Conservation (phyloP, 495 filamentous ascomycete species). For the Cudoniella acicularis region DNA sequence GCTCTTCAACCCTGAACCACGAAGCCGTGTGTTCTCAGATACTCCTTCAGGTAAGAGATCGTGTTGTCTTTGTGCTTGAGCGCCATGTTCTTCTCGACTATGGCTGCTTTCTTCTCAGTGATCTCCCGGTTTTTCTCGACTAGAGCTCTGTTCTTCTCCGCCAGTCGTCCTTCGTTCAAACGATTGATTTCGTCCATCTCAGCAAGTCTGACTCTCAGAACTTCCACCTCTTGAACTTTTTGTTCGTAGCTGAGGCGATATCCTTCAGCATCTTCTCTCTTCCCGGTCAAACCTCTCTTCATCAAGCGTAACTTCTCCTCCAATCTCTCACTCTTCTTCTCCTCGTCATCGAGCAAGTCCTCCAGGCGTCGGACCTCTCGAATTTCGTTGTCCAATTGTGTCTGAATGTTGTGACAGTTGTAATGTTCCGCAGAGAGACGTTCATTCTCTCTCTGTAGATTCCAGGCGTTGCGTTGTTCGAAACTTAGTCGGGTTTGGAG, state of each 20-base stretch:
- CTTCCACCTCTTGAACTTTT: slow-evolving; percentile 51
- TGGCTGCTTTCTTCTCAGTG: background rate
- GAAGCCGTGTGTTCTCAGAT: slow-evolving; percentile 15
- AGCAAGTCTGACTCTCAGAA: slow-evolving; percentile 53
- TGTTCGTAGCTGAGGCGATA: slow-evolving; percentile 44
- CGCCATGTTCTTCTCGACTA: background rate
- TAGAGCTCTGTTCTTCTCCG: slow-evolving; percentile 47
- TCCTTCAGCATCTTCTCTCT: slow-evolving; percentile 30
- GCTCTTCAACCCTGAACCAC: slow-evolving; percentile 11
- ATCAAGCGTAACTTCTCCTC: slow-evolving; percentile 43
- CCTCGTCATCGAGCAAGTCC: slow-evolving; percentile 46
- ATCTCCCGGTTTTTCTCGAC: background rate
- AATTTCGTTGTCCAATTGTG: slow-evolving; percentile 10
- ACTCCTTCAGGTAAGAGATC: slow-evolving; percentile 15
- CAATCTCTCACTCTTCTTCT: slow-evolving; percentile 14
- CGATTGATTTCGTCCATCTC: slow-evolving; percentile 41
- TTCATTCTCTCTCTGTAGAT: slow-evolving; percentile 8
- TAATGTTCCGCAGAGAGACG: slow-evolving; percentile 10
- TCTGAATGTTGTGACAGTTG: slow-evolving; percentile 10
- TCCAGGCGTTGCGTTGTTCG: slow-evolving; percentile 18
- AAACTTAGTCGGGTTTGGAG: slow-evolving; percentile 20
- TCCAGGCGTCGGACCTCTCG: slow-evolving; percentile 31
- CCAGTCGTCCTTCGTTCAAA: slow-evolving; percentile 56
- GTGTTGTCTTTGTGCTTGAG: slow-evolving; percentile 10
- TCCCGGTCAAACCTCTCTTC: slow-evolving; percentile 36